Conservation (phyloP, 2,329 filamentous ascomycete species). For the Penicillium sp. region DNA sequence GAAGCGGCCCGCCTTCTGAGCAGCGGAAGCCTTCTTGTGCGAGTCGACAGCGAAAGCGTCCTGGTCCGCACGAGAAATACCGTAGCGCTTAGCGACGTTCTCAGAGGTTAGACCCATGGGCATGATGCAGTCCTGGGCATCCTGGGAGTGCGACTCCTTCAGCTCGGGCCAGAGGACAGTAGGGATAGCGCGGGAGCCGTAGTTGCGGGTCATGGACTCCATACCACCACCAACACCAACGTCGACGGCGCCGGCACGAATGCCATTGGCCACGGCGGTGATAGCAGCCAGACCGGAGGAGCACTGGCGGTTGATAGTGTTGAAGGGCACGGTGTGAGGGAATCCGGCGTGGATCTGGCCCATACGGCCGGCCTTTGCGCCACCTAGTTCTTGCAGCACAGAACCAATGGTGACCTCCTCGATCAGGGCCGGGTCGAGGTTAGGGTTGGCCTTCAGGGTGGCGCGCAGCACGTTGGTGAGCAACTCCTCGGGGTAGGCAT, state of each 20-base stretch:
- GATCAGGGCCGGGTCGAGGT: conserved; percentile 69
- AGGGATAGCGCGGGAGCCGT: conserved; percentile 82
- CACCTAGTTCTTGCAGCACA: conserved; percentile 88
- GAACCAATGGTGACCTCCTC: conserved; percentile 86
- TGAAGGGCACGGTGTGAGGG: conserved; percentile 72
- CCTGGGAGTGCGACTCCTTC: conserved; percentile 64
- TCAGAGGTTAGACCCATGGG: conserved; percentile 89
- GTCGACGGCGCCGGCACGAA: conserved; percentile 73
- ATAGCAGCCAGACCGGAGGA: conserved; percentile 78
- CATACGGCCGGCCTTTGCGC: conserved; percentile 89
- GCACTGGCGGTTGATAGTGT: conserved; percentile 89
- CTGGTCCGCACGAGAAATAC: conserved; percentile 74
- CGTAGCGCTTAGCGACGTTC: conserved; percentile 81
- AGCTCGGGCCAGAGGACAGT: conserved; percentile 78
- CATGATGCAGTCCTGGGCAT: conserved; percentile 88
- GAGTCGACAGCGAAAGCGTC: conserved; percentile 79
- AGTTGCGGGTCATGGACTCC: conserved; percentile 96
- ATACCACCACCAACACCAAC: conserved; percentile 84
- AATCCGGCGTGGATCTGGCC: conserved; percentile 83
- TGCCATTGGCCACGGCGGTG: conserved; percentile 72
- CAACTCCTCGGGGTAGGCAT: conserved; percentile 89
- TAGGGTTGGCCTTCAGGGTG: conserved; percentile 72
- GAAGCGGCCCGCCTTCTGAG: conserved; percentile 72
- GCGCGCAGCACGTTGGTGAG: conserved; percentile 67
- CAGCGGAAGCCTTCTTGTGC: conserved; percentile 73